phyloP scores from a whole-genome alignment of 2,329 filamentous ascomycete genomes.

The Aspergillus floridensis region DNA sequence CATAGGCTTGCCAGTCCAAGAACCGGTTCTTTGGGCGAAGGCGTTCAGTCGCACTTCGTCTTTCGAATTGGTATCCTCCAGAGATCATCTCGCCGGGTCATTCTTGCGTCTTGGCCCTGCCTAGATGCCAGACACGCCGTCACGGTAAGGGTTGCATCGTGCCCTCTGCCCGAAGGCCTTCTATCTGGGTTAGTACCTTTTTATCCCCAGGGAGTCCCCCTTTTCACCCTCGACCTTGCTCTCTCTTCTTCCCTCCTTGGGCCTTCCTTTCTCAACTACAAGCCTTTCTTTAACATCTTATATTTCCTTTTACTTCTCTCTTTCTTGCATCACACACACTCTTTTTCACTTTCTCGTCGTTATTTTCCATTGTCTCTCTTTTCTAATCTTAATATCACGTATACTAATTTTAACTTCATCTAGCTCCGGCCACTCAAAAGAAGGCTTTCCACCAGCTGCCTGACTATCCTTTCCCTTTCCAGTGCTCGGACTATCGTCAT shows the following conservation, averaged over 20 bases:
- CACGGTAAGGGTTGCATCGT: constrained; percentile 45
- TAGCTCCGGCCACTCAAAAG: constrained; percentile 32
- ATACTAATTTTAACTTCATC: constrained; percentile 31
- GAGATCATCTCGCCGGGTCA: constrained; percentile 38
- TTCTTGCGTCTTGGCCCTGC: constrained; percentile 39
- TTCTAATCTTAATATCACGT: constrained; percentile 23
- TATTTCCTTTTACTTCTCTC: constrained; percentile 7
- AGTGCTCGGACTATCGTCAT: constrained; percentile 41
- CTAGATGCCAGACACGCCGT: constrained; percentile 47
- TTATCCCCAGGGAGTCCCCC: constrained; percentile 26
- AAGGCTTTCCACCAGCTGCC: constrained; percentile 29
- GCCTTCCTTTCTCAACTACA: constrained; percentile 9
- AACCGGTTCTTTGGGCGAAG: constrained; percentile 42
- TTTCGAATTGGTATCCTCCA: constrained; percentile 37
- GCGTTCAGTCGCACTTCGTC: constrained; percentile 49
- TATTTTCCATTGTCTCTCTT: constrained; percentile 16
- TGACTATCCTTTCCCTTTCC: constrained; percentile 27
- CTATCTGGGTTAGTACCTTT: constrained; percentile 42
- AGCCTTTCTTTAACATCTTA: constrained; percentile 15
- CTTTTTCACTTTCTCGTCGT: background rate
- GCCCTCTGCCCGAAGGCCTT: constrained; percentile 40
- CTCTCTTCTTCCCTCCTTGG: constrained; percentile 7
- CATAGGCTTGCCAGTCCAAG: constrained; percentile 31
- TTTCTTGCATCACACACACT: constrained; percentile 1
- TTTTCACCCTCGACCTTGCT: constrained; percentile 13